A percentile compares a stretch with the other conserved stretches of the same genome.
Conservation (phyloP, 2,329 filamentous ascomycete genomes). For the Pseudogymnoascus sp. region DNA sequence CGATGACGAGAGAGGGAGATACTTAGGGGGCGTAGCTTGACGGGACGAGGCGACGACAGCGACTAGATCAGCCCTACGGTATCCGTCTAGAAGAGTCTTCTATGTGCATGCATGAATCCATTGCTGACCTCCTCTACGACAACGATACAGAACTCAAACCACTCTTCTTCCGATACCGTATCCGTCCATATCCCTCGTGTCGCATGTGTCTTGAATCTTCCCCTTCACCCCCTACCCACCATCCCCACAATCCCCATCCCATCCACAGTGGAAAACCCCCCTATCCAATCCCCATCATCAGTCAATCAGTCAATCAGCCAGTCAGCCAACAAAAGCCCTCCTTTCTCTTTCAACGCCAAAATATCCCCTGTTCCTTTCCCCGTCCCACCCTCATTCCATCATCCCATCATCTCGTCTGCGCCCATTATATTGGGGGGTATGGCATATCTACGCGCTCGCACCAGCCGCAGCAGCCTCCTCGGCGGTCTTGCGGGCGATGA, state of each 20-base stretch:
- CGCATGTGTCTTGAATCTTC: background rate
- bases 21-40: background rate
- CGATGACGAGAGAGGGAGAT: background rate
- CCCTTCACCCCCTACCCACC: background rate
- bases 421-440: background rate
- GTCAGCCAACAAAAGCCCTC: background rate
- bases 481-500: constrained; percentile 19
- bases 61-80: background rate
- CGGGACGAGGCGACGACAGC: background rate
- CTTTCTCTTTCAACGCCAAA: constrained; percentile 1
- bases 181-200: background rate
- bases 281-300: background rate
- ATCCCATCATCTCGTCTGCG: background rate
- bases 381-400: background rate
- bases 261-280: background rate
- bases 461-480: constrained; percentile 13
- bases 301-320: background rate
- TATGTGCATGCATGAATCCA: background rate
- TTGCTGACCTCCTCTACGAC: background rate
- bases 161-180: background rate
- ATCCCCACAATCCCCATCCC: too few relatives aligned
- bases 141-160: background rate
- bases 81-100: background rate
- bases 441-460: background rate
- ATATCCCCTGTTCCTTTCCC: background rate